Base-by-base conservation (phyloP, 2,329 filamentous ascomycete genomes). In the Diaporthe eres region DNA sequence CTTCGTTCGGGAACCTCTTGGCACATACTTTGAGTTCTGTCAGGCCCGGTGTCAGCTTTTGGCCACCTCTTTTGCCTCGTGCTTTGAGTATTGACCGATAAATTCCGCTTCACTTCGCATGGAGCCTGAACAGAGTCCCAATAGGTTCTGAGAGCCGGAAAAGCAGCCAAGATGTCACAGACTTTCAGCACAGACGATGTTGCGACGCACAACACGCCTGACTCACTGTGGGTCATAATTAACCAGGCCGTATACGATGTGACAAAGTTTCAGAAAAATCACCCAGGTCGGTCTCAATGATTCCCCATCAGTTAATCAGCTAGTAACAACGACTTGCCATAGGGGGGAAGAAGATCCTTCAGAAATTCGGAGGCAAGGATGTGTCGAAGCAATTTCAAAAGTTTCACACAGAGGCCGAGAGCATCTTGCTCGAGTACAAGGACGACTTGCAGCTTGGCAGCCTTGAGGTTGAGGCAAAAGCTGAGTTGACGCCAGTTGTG, bases 221-320 rank as follows among this genome's bases (percentile, higher is more conserved):
- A 95, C 82, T 93, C 93, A 83, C 89, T 98, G 77, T 98, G 93
- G 91, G 94, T 98, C 82, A 91, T 97, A 78, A 92, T 98, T 79
- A 96, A 98, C 80, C 94, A 96, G 81, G 96, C 98, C 85, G 96
- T 98, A 79, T 98, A 98, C 85, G 96, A 99, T 83, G 84, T 98
- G 81, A 98, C 95, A 80, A 95, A 92, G 82, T 96, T 96, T 84
- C 93, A 95, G 84, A 93, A 96, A 77, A 94, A 96, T 78, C 94
- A 96, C 84, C 94, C 94, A 83, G 95, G 95, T 91, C 87, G 87
- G 86, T 22, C 31, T 13, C 2, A 39, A n/a, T 22, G 2, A 39
- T 19, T 72, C n/a, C 58, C 53, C 19, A 47, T 4, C 22, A 7
- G 9, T 7, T 22, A 8, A 34, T 25, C 61, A 17, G 2, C 12